Base-by-base conservation (phyloP, 352 stramenopile species). In the Globisporangium megalacanthum region DNA sequence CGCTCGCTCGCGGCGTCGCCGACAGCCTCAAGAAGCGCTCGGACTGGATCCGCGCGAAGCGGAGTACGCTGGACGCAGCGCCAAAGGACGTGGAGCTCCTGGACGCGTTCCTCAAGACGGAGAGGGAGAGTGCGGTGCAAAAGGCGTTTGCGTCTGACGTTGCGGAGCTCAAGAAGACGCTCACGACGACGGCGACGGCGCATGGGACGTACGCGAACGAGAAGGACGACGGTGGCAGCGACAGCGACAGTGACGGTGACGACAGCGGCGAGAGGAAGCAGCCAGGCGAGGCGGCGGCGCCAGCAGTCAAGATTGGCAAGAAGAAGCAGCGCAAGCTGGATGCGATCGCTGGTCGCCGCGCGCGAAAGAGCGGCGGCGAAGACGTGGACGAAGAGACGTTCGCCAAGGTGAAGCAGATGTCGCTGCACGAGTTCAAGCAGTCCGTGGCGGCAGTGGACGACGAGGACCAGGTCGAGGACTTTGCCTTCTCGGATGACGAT, bases 31-130 rank as follows among this genome's bases (percentile, higher is more conserved):
- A 89, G 59, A 89, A 79, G 56, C 80, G 83, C 39, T 70, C 75
- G 10, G 82, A 91, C 47, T 87, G 86, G 67, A 84, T 97, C 56
- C 88, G 92, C 47, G 77, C 78, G 14, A 97, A 97, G 71, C 92
- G 97, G 61, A 88, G 86, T n/a, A 80, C 83, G 6, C 76, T 98
- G 48, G 80, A 96, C 35, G 66, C 98, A 22, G 82, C 78, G 49
- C 95, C 94, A 8, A 83, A 86, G 58, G 88, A 95, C 49, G 72
- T 86, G 36, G 80, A 79, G 37, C 77, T 89, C 53, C 92, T 98
- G 70, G 79, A 92, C 52, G 77, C 88, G 31, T 95, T 96, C 71
- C 66, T 94, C 54, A 75, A 82, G 64, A 55, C 55, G 3, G 78
- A 96, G 61, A 84, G 90, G 29, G 87, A 97, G 48, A 67, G 77